Base-by-base conservation (phyloP, 441 rosid species). In the Isatis lusitanica region DNA sequence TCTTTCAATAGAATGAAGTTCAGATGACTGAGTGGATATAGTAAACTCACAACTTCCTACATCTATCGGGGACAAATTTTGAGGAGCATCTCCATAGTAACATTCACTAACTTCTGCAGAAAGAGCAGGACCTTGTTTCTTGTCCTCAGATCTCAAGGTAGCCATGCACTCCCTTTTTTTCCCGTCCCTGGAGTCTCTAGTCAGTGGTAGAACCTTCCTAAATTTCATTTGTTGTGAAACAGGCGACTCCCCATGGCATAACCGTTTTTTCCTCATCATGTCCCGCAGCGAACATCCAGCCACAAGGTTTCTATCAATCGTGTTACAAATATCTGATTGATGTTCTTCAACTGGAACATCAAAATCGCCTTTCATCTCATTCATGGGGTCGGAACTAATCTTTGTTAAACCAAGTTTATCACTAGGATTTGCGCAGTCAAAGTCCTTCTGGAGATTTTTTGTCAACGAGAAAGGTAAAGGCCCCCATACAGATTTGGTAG, bases 181-280 rank as follows among this genome's bases (percentile, higher is more conserved):
- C 39, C 58, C 48, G 68, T 63, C 39, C 53, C 63, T 53, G 59
- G 71, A 43, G 30, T 72, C 79, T 56, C 59, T 82, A 66, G 65
- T 80, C 21, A 44, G 76, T 63, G 74, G 59, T 71, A 50, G 35
- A 68, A 75, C 76, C 59, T 79, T 88, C 73, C 80, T 80, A 39
- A 62, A 77, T 65, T 80, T 60, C 73, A 51, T 40, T 78, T 80
- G 68, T 9, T 74, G 84, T 77, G 71, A 70, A 75, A 73, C 90
- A 68, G 77, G 77, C 40, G 86, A 74, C 52, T 81, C 83, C 70
- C 75, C 78, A 60, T 67, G 88, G 80, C 74, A 58, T 79, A 75
- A 51, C 62, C 98, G 86, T 77, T 90, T 93, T 79, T 74, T 88
- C 71, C 98, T 87, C 98, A 93, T 96, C 88, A 96, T 79, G 77